Evolutionary conservation across 768 basidiomycete species (phyloP).

Genomic region (Roridomyces roridus): DNA sequence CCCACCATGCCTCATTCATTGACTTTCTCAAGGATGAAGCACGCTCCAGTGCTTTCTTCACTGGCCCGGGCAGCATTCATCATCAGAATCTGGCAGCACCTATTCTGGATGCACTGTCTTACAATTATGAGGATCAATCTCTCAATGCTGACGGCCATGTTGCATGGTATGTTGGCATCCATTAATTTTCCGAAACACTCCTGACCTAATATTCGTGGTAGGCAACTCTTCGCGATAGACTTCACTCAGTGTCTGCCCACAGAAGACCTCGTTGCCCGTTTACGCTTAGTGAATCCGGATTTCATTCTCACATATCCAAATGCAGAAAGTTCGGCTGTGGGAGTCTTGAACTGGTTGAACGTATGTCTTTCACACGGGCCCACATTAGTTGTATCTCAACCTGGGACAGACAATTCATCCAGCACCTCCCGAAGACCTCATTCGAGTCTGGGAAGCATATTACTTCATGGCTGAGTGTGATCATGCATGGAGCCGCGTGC

Average conservation of each 20-base stretch:
- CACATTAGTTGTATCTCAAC: no score
- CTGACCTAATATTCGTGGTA: not conserved
- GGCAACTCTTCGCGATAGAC: not conserved
- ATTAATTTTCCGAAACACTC: not conserved
- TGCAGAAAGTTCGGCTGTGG: no score
- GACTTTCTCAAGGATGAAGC: not conserved
- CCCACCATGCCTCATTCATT: not conserved
- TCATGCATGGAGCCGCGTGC: not conserved
- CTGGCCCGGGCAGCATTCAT: not conserved
- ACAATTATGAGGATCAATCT: not conserved
- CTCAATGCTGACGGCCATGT: not conserved
- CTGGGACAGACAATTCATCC: not conserved
- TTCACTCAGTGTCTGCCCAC: not conserved
- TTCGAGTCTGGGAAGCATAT: slow-evolving; percentile 5
- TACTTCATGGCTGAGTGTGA: not conserved
- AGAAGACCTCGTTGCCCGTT: not conserved
- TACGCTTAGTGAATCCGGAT: not conserved
- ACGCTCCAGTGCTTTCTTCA: not conserved
- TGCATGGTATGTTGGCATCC: not conserved
- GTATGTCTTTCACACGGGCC: no score
- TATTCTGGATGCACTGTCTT: not conserved
- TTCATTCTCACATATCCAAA: not conserved
- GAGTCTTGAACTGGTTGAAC: not conserved
- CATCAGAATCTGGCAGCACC: not conserved
- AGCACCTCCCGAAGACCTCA: not conserved